Evolutionary conservation across 176 grass and related monocot species (phyloP).

Genomic region (Raddia guianensis): DNA sequence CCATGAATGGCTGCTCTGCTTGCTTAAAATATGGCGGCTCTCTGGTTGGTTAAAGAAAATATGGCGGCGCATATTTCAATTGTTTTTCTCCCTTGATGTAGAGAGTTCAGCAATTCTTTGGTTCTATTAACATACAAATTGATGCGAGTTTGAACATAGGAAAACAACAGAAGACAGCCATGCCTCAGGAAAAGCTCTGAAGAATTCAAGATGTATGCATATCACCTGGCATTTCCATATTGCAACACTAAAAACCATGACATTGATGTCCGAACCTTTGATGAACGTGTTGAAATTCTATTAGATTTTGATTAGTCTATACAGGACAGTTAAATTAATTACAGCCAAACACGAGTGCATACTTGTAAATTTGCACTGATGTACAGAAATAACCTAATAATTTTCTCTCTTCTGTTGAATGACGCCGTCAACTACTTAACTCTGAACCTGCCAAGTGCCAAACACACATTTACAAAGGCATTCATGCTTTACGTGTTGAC

Average conservation of each 20-base stretch:
- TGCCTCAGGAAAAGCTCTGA: not conserved
- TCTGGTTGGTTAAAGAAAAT: not conserved
- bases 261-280: not conserved
- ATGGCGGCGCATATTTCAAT: not conserved
- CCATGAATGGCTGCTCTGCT: not conserved
- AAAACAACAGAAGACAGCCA: not conserved
- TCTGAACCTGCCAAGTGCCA: conserved; percentile 21
- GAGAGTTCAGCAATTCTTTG: not conserved
- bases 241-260: not conserved
- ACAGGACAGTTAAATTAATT: not conserved
- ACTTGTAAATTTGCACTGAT: not conserved
- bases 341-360: not conserved
- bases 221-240: not conserved
- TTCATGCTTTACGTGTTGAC: conserved; percentile 5
- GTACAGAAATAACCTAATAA: not conserved
- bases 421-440: conserved; percentile 8
- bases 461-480: not conserved
- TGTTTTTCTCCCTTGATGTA: not conserved
- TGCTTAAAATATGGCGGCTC: not conserved
- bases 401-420: conserved; percentile 16
- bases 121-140: not conserved
- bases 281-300: not conserved
- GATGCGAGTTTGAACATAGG: not conserved
- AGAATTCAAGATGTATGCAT: not conserved
- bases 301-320: conserved; percentile 5